Base-by-base conservation (phyloP, 2,329 filamentous ascomycete species). In the Pseudopyrenochaeta lycopersici region DNA sequence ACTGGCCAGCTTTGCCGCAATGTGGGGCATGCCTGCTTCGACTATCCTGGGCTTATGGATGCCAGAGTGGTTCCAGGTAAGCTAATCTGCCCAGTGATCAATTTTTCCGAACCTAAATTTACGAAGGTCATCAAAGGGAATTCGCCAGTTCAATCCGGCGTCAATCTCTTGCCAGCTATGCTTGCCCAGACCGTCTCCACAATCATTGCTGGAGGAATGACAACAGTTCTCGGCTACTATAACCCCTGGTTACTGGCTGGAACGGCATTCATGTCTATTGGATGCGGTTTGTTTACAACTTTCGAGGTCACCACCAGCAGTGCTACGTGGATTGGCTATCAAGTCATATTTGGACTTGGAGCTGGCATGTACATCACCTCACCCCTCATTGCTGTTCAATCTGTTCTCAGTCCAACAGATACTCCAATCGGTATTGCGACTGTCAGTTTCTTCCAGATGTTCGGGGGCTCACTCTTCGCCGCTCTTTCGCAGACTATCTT, bases 401-500 rank as follows among this genome's bases (percentile, higher is more conserved):
- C 75, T 1, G 75, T 74, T 0, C 66, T 80, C 0, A 67, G 68
- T 2, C 55, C 59, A 7, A 52, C 54, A 11, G 73, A 80, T 45
- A 70, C 77, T 15, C 72, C 78, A 1, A 71, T 76, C 9, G 78
- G 76, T 30, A 76, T 75, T 4, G 68, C 76, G 1, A 70, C 76
- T 12, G 56, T 76, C 12, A 76, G 78, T 44, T 88, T 90, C 75
- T 85, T 85, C 75, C 85, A 89, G 66, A 76, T 73, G 11, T 80
- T 90, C 14, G 87, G 87, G 40, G 87, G 87, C 2, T 85, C 88
- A 4, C 72, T 90, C 20, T 85, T 86, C 63, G 81, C 90, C 40
- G 82, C 84, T 11, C 82, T 88, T 2, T 83, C 84, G 0, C 85
- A 90, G 70, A 85, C 85, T 11, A 80, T 89, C 41, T 89, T 90